Percentiles rank a stretch among this genome's conserved stretches.
phyloP scores from a whole-genome alignment of 148 eudicot species.

The Silene latifolia region DNA sequence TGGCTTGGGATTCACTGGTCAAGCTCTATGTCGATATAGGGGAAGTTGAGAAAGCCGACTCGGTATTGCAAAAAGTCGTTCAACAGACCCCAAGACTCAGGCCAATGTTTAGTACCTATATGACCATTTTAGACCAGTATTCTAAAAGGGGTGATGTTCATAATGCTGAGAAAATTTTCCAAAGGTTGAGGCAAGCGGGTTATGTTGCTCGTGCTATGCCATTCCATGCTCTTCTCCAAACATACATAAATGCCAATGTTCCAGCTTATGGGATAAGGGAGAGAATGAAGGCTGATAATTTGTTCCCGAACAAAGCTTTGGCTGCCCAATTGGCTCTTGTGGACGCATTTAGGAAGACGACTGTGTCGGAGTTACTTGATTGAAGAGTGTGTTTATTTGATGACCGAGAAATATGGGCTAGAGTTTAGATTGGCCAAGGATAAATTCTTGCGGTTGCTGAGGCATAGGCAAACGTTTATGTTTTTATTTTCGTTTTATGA shows the following conservation, averaged over 20 bases:
- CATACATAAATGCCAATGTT: slow-evolving; percentile 56
- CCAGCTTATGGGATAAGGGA: slow-evolving; percentile 84
- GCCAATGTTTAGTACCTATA: slow-evolving; percentile 57
- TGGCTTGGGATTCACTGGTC: slow-evolving; percentile 74
- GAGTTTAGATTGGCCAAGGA: neutral
- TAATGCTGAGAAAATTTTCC: slow-evolving; percentile 75
- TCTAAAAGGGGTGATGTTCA: slow-evolving; percentile 70
- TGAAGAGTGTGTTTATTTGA: slow-evolving; percentile 26
- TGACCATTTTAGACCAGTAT: slow-evolving; percentile 62
- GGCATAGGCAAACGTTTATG: neutral
- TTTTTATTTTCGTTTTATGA: too few relatives aligned
- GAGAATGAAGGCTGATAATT: slow-evolving; percentile 79
- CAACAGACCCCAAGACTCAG: slow-evolving; percentile 27
- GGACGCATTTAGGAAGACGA: slow-evolving; percentile 60
- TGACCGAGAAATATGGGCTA: neutral
- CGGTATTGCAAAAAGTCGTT: slow-evolving; percentile 52
- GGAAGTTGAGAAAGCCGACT: slow-evolving; percentile 84
- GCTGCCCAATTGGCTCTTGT: slow-evolving; percentile 42
- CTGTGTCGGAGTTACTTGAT: slow-evolving; percentile 64
- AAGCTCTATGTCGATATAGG: slow-evolving; percentile 74
- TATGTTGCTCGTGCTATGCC: slow-evolving; percentile 47
- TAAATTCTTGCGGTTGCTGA: neutral
- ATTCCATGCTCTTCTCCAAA: slow-evolving; percentile 33
- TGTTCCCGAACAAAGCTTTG: slow-evolving; percentile 50
- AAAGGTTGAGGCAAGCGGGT: slow-evolving; percentile 64